These are phyloP conservation scores for Taphrina confusa DNA, from an alignment of 1,139 yeast genomes.

Conservation along the genomic window DNA sequence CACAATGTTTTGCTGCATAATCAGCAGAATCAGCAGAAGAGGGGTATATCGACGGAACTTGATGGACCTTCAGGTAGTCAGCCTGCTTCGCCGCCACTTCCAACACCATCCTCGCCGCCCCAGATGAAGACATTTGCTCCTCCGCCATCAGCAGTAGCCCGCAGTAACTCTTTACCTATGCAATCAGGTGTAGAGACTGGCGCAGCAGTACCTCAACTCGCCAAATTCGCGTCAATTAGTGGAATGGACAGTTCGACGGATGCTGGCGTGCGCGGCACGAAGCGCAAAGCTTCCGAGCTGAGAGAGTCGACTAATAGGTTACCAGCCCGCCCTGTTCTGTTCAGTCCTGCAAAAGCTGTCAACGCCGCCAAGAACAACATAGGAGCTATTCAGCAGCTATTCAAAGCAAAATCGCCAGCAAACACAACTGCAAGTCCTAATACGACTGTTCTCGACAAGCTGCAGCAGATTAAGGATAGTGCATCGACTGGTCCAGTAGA, in stretches of 20 bases:
- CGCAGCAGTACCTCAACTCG: neutral
- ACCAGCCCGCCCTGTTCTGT: neutral
- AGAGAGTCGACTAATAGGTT: neutral
- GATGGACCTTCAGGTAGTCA: conserved; percentile 2
- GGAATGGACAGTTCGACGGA: neutral
- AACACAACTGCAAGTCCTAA: neutral
- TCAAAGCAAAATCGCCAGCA: conserved; percentile 9
- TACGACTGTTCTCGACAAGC: neutral
- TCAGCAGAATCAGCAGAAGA: conserved; percentile 12
- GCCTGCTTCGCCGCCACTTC: conserved; percentile 20
- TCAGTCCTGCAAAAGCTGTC: conserved; percentile 20
- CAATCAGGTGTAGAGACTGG: neutral
- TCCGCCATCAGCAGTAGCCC: conserved; percentile 11
- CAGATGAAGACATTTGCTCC: conserved; percentile 32
- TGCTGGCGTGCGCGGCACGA: conserved; percentile 2
- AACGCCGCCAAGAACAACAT: conserved; percentile 21
- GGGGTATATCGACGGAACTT: conserved; percentile 1
- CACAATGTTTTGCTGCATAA: neutral
- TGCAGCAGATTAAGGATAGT: conserved; percentile 1
- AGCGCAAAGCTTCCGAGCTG: conserved; percentile 15
- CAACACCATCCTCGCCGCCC: conserved; percentile 33
- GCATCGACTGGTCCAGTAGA: neutral
- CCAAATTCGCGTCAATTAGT: neutral
- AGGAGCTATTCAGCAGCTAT: conserved; percentile 20
- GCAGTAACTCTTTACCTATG: conserved; percentile 5